Percentiles rank a stretch among this genome's conserved stretches.
These are phyloP conservation scores for Schizonepeta tenuifolia DNA, from an alignment of 257 asterid genomes.

Conservation along the genomic window DNA sequence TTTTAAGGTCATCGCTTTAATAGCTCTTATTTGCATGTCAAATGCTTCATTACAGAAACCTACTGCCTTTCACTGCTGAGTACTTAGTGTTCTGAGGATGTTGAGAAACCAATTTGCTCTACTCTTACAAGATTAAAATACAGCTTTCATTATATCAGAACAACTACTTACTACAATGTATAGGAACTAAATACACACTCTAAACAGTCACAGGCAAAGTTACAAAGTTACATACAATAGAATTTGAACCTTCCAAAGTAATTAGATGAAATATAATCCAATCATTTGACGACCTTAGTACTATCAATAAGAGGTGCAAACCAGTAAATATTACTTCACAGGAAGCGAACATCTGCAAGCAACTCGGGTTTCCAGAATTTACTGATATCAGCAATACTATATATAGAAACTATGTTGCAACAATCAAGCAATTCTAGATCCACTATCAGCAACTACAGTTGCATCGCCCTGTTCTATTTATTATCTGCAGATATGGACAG, in stretches of 20 bases:
- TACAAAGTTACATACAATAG: not conserved
- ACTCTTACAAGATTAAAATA: conserved; percentile 3
- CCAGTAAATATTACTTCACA: conserved; percentile 13
- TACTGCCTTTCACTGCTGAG: conserved; percentile 11
- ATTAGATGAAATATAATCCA: conserved; percentile 20
- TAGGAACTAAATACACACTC: not conserved
- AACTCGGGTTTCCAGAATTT: not conserved
- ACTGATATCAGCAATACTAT: not conserved
- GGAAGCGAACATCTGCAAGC: conserved; percentile 10
- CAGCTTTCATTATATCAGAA: not conserved
- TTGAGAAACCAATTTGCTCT: conserved; percentile 15
- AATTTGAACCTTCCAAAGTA: not conserved
- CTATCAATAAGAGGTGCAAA: conserved; percentile 10
- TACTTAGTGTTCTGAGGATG: not conserved
- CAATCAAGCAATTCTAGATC: not conserved
- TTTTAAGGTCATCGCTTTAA: not conserved
- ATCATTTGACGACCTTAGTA: conserved; percentile 6
- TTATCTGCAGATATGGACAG: not conserved
- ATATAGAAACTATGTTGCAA: not conserved
- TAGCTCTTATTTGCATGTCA: conserved; percentile 22
- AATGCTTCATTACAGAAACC: conserved; percentile 19
- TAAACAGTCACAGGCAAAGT: conserved; percentile 13
- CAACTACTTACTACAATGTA: not conserved
- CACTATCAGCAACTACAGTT: not conserved
- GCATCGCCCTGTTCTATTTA: not conserved